Evolutionary conservation across 768 basidiomycete species (phyloP), one percentile per base, ranked within the genome.

Genomic region (button mushroom (Agaricus bisporus)): DNA sequence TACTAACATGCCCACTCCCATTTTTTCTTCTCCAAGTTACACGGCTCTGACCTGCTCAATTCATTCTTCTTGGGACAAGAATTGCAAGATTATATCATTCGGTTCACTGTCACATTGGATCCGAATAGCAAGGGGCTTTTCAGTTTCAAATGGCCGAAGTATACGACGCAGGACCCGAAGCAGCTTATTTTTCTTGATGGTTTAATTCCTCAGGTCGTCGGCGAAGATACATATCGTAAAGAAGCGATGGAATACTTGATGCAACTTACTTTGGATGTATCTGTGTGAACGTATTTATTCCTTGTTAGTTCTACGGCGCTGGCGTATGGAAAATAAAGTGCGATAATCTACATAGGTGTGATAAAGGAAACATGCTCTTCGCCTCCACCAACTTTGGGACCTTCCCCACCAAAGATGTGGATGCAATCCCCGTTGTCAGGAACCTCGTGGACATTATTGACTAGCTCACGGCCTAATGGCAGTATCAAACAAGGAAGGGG

Each of bases 11-110:
- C 25, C 32, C 37, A 15, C 44, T 48, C 4, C n/a, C 9, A 25
- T 11, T 37, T 44, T 17, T 22, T 22, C 22, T 4, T 4, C 22
- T 22, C 9, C 36, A 5, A 78, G 74, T 59, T 68, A 26, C 79
- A 80, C 53, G 59, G 55, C 2, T 66, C 71, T 0, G 76, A 80
- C 58, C 14, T 78, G 10, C 42, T 66, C 15, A 67, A 71, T 22
- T 57, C 49, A 29, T 54, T 71, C 28, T 78, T 70, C 55, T 60
- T 61, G 2, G 70, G 62, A 4, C 64, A 65, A 6, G 74, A 76
- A 49, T 61, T 78, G 62, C 60, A 70, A 6, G 71, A 74, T 58
- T 72, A 73, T 58, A 64, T 79, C 29, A 69, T 78, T 57, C 68
- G 72, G 51, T 78, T 79, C 54, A 66, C 64, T 17, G 64, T 57